phyloP scores from a whole-genome alignment of 805 yeast genomes.

The Torulaspora gathmanii region DNA sequence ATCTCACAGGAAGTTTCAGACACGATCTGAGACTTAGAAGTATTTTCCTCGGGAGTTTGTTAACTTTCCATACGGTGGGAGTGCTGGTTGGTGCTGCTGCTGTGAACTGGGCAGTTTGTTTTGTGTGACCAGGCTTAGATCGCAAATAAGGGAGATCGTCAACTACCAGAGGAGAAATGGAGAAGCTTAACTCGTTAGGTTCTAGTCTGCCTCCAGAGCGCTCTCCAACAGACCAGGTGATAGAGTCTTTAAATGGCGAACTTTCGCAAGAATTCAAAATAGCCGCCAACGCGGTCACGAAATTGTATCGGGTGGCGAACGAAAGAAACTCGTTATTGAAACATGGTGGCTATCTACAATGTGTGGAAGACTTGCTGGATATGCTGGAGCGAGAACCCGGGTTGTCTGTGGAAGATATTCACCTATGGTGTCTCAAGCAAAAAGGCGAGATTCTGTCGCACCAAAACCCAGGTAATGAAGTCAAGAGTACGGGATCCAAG shows the following conservation, averaged over 20 bases:
- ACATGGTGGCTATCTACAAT: slow-evolving; percentile 57
- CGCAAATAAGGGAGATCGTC: no score
- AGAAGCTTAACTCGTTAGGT: slow-evolving; percentile 22
- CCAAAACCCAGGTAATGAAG: background rate
- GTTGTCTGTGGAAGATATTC: slow-evolving; percentile 20
- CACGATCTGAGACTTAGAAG: no score
- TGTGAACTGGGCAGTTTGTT: no score
- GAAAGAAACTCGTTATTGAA: slow-evolving; percentile 46
- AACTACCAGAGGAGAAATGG: slow-evolving; percentile 17
- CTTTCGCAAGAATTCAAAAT: slow-evolving; percentile 59
- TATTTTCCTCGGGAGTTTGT: no score
- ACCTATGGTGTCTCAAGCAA: slow-evolving; percentile 27
- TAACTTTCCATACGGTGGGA: no score
- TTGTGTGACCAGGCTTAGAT: no score
- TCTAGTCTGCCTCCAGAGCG: slow-evolving; percentile 32
- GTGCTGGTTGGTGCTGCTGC: no score
- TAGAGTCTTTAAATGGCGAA: slow-evolving; percentile 43
- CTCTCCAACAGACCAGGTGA: slow-evolving; percentile 29
- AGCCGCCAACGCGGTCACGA: slow-evolving; percentile 71
- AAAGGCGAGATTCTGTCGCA: slow-evolving; percentile 18
- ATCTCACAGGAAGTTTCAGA: background rate
- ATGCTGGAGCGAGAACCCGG: slow-evolving; percentile 28
- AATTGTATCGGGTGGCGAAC: slow-evolving; percentile 57
- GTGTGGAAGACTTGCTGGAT: slow-evolving; percentile 53
- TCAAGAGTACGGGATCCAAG: slow-evolving; percentile 2